Conservation (phyloP, 2,329 filamentous ascomycete genomes). For the Zymoseptoria ardabiliae region DNA sequence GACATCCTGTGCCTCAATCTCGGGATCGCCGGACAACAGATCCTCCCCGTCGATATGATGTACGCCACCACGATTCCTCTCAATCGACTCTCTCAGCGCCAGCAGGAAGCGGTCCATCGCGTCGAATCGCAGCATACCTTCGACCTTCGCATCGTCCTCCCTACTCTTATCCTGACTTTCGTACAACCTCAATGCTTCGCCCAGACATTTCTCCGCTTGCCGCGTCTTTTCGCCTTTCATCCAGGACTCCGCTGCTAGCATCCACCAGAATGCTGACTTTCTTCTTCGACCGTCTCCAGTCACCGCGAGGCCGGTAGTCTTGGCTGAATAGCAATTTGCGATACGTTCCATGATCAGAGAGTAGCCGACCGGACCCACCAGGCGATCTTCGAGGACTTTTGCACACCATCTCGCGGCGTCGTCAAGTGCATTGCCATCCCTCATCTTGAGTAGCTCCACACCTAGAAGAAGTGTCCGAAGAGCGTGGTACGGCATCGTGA, state of each 20-base stretch:
- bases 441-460: conserved; percentile 73
- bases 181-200: conserved; percentile 56
- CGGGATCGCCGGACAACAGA: conserved; percentile 33
- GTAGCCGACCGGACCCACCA: conserved; percentile 68
- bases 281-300: conserved; percentile 63
- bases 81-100: conserved; percentile 59
- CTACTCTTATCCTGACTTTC: conserved; percentile 18
- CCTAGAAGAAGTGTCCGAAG: conserved; percentile 68
- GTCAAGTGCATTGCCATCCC: conserved; percentile 73
- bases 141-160: conserved; percentile 2
- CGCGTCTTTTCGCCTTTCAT: conserved; percentile 66
- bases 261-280: conserved; percentile 85
- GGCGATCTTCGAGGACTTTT: conserved; percentile 68
- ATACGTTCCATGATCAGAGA: conserved; percentile 81
- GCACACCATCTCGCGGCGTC: conserved; percentile 82
- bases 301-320: conserved; percentile 52
- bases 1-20: conserved; percentile 28
- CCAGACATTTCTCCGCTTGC: conserved; percentile 70
- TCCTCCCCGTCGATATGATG: conserved; percentile 30
- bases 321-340: conserved; percentile 73
- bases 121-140: conserved; percentile 34
- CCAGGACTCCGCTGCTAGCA: conserved; percentile 80
- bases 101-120: conserved; percentile 57
- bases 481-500: conserved; percentile 69
- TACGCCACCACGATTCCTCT: conserved; percentile 30